Evolutionary conservation across 768 basidiomycete genomes (phyloP), one percentile per base, ranked within the genome.

Genomic region (Symmetrospora coprosmae): DNA sequence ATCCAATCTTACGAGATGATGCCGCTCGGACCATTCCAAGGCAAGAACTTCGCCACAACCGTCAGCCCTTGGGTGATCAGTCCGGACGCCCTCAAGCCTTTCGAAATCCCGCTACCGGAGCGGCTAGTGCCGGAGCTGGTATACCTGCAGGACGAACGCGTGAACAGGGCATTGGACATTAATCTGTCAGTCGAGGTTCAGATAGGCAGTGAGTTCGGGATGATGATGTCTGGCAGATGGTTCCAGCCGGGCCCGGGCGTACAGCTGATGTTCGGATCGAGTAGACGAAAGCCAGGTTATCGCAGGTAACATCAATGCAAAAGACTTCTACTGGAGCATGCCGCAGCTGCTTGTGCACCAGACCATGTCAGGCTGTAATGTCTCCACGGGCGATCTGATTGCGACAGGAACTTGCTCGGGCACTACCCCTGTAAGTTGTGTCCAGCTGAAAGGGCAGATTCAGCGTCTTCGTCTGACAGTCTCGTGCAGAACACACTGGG

Each of bases 11-110:
- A 55, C 43, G 66, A 67, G 37, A 66, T 66, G 63, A 50, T 62
- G 16, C 66, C 66, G 1, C 63, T 67, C 4, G 66, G 66, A 0
- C 66, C 66, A 16, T 67, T 67, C 53, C 66, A 67, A 33, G 66
- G 66, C 49, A 67, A 67, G 60, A 64, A 64, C 33, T 67, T 67
- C 48, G 61, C 40, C 3, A 66, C 63, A 27, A 67, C 63, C 13
- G 50, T 67, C 16, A 45, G 47, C 14, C 65, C 66, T 8, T 67
- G 65, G 66, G 59, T 66, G 21, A 50, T 66, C 37, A 53, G 60
- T 1, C 63, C 62, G 19, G 65, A 66, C 7, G 65, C 63, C 0
- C 51, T 67, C 21, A 43, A 45, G 50, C 66, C 65, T 9, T 67
- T 66, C 61, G 31, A 43, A 37, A 47, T 56, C 7, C 23, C 17